These are phyloP conservation scores for Fusarium lyarnte DNA, from an alignment of 2,329 filamentous ascomycete species.

Conservation along the genomic window DNA sequence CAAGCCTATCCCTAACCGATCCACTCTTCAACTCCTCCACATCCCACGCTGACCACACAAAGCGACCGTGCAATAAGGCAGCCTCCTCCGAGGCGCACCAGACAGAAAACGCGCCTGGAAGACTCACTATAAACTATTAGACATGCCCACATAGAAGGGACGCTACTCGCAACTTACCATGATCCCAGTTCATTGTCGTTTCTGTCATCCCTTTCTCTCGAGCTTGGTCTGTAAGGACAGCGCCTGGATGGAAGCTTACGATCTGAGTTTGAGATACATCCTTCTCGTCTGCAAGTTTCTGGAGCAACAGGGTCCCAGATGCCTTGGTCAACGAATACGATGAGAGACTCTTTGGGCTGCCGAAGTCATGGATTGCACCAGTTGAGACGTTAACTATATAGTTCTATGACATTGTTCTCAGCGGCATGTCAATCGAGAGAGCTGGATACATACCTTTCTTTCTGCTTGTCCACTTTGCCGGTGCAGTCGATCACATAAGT, in stretches of 20 bases:
- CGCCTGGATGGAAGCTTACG: neutral
- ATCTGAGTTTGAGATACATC: neutral
- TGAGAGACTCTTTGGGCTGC: neutral
- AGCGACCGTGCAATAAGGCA: neutral
- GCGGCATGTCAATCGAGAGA: too few relatives aligned
- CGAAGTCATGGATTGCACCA: neutral
- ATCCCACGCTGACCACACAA: conserved; percentile 3
- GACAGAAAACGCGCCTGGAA: neutral
- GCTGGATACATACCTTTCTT: neutral
- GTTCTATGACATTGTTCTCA: neutral
- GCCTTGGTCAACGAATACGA: neutral
- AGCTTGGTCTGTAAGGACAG: neutral
- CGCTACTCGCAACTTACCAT: neutral
- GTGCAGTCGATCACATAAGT: neutral
- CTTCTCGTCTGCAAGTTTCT: neutral
- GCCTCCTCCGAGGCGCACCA: conserved; percentile 2
- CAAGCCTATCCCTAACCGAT: neutral
- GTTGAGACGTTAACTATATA: neutral
- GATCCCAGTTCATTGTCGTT: neutral
- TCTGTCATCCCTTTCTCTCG: neutral
- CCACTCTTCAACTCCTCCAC: conserved; percentile 4
- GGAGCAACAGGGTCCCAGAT: neutral
- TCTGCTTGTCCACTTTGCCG: neutral
- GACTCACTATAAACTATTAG: neutral
- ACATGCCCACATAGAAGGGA: rapidly evolving